Conservation (phyloP, 1,284 basidiomycete genomes). For the Sutorius eximius region DNA sequence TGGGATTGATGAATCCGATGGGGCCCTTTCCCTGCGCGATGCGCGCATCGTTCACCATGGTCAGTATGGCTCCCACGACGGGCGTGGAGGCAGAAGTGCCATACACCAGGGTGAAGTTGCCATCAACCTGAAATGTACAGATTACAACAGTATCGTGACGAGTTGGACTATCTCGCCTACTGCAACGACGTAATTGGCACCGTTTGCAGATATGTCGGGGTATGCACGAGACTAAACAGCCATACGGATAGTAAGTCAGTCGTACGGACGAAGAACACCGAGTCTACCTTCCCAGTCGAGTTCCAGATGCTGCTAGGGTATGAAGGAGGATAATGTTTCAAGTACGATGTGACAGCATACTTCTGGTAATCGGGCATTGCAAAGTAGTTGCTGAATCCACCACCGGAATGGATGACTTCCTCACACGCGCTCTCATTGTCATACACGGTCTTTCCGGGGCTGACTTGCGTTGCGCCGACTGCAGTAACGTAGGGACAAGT, state of each 20-base stretch:
- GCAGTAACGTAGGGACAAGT: constrained; percentile 48
- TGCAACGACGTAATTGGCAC: constrained; percentile 45
- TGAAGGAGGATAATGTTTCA: constrained; percentile 29
- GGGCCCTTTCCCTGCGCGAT: constrained; percentile 38
- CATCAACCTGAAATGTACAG: constrained; percentile 30
- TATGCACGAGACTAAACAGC: constrained; percentile 38
- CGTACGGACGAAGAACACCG: constrained; percentile 13
- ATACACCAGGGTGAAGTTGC: constrained; percentile 36
- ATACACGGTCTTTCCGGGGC: constrained; percentile 31
- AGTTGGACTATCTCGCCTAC: constrained; percentile 12
- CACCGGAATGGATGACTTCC: constrained; percentile 37
- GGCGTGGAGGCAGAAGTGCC: constrained; percentile 46
- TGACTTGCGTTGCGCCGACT: constrained; percentile 49
- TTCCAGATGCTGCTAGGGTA: constrained; percentile 40
- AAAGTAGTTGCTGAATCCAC: constrained; percentile 48
- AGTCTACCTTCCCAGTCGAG: too few relatives aligned
- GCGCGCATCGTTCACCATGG: constrained; percentile 51
- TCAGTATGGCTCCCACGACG: constrained; percentile 44
- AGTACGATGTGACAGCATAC: constrained; percentile 21
- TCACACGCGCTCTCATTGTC: constrained; percentile 36
- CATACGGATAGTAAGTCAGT: not conserved
- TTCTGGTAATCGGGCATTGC: constrained; percentile 40
- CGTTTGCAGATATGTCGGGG: constrained; percentile 44
- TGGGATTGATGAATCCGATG: constrained; percentile 43
- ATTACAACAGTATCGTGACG: not conserved